These are phyloP conservation scores for Pseudotsuga menziesii DNA, from an alignment of 75 land plant genomes.

Conservation along the genomic window DNA sequence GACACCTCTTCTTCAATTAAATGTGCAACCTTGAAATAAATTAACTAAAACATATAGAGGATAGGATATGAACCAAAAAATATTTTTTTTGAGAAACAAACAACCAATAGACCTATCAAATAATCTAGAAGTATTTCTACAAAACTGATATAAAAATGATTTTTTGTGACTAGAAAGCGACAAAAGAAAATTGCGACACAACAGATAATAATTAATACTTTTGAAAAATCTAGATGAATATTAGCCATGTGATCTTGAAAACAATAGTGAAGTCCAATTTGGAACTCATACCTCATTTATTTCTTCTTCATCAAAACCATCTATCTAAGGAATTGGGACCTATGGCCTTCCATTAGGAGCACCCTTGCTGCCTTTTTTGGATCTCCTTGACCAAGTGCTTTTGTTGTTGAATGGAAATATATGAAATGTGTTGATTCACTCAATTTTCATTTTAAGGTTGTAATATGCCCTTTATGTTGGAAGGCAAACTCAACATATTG, in stretches of 20 bases:
- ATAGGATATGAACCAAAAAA: background rate
- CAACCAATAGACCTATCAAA: background rate
- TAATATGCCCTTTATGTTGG: no score
- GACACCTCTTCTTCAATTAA: slow-evolving; percentile 65
- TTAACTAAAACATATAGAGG: background rate
- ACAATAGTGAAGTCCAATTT: background rate
- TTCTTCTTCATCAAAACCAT: slow-evolving; percentile 86
- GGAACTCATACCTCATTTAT: slow-evolving; percentile 53
- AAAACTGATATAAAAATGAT: no score
- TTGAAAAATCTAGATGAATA: background rate
- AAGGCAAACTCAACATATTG: no score
- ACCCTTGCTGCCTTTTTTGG: slow-evolving; percentile 56
- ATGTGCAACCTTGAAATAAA: slow-evolving; percentile 56
- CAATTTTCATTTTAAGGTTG: no score
- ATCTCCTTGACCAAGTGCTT: slow-evolving; percentile 56
- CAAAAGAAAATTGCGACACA: background rate
- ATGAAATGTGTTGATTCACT: no score
- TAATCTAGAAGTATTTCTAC: background rate
- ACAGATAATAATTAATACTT: background rate
- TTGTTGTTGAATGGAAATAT: no score
- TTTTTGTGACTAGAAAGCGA: background rate
- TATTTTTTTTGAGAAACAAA: background rate
- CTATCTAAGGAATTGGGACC: slow-evolving; percentile 46
- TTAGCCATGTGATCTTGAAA: background rate
- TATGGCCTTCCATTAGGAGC: slow-evolving; percentile 41